phyloP scores from a whole-genome alignment of 371 early-diverging fungal genomes.

The Mortierella sp. region DNA sequence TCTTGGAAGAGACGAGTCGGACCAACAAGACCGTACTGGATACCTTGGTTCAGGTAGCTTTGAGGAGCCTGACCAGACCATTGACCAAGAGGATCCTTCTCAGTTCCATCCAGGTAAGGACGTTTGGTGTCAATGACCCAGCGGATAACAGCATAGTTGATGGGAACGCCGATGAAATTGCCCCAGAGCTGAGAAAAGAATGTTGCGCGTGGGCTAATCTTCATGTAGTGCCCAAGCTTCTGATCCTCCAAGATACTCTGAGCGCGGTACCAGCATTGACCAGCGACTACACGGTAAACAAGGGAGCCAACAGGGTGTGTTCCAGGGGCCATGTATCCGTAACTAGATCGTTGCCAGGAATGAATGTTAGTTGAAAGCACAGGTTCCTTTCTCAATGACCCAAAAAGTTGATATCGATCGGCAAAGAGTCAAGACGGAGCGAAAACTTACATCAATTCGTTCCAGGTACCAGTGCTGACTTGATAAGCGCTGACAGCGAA shows the following conservation, averaged over 20 bases:
- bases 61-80: constrained; percentile 55
- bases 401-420: too few species aligned
- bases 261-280: constrained; percentile 57
- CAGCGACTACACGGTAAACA: constrained; percentile 54
- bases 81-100: constrained; percentile 46
- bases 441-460: constrained; percentile 37
- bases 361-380: too few species aligned
- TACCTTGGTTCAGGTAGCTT: constrained; percentile 52
- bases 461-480: constrained; percentile 53
- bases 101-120: constrained; percentile 46
- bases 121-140: constrained; percentile 57
- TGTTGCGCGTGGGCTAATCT: constrained; percentile 58
- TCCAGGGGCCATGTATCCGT: constrained; percentile 56
- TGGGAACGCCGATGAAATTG: constrained; percentile 55
- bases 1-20: constrained; percentile 51
- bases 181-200: constrained; percentile 54
- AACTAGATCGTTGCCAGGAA: constrained; percentile 26
- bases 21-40: constrained; percentile 54
- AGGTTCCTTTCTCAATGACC: too few species aligned
- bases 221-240: constrained; percentile 68
- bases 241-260: constrained; percentile 56
- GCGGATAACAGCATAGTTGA: constrained; percentile 54
- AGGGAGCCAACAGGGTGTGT: constrained; percentile 52
- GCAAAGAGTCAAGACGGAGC: too few species aligned
- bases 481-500: constrained; percentile 55